phyloP scores from a whole-genome alignment of 257 asterid species.

The Solanum virginianum region DNA sequence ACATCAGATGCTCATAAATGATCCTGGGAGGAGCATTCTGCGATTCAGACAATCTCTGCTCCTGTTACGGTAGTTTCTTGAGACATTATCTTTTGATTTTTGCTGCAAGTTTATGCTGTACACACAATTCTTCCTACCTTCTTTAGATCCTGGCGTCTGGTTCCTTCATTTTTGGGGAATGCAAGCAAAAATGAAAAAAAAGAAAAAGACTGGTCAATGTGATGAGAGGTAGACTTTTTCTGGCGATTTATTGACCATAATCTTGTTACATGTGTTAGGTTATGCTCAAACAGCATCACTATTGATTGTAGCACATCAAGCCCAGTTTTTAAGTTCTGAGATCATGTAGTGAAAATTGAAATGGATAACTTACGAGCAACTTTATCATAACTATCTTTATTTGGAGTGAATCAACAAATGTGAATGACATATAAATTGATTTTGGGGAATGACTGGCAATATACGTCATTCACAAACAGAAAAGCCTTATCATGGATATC shows the following conservation, averaged over 20 bases:
- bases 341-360: neutral
- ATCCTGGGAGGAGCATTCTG: slow-evolving; percentile 31
- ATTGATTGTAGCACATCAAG: neutral
- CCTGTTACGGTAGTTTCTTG: slow-evolving; percentile 22
- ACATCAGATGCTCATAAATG: slow-evolving; percentile 31
- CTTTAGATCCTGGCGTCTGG: neutral
- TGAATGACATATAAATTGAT: neutral
- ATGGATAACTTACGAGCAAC: neutral
- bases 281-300: neutral
- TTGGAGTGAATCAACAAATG: neutral
- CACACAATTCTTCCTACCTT: neutral
- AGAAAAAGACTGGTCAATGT: neutral
- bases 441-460: neutral
- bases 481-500: neutral
- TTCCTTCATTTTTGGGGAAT: neutral
- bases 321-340: neutral
- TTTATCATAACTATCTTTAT: neutral
- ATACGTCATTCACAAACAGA: neutral
- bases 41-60: slow-evolving; percentile 39
- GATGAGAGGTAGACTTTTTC: neutral
- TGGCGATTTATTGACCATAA: neutral
- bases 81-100: neutral
- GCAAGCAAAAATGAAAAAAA: neutral
- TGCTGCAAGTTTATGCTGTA: neutral
- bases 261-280: neutral